Percentiles rank a stretch among this genome's conserved stretches.
Evolutionary conservation across 2,329 filamentous ascomycete species (phyloP).

Genomic region (Endoconidiophora laricicola): DNA sequence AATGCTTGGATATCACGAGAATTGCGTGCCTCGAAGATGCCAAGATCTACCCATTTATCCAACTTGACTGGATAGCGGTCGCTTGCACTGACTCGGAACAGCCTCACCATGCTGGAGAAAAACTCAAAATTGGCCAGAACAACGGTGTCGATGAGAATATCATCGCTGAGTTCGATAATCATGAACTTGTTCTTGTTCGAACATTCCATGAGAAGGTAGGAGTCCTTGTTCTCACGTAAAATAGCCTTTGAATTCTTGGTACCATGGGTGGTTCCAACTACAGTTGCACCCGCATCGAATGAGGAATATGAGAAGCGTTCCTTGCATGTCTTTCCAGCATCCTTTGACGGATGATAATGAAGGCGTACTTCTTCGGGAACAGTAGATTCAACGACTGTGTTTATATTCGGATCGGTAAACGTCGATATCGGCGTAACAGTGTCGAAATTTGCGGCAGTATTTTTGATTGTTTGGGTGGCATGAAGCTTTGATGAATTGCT

Average conservation of each 20-base stretch:
- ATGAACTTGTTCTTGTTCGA: slow-evolving; percentile 77
- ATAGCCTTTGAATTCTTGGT: slow-evolving; percentile 80
- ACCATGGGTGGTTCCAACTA: slow-evolving; percentile 75
- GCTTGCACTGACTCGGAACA: slow-evolving; percentile 80
- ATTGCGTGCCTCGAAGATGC: slow-evolving; percentile 80
- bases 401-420: neutral
- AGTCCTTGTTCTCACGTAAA: slow-evolving; percentile 91
- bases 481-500: neutral
- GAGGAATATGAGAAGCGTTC: slow-evolving; percentile 95
- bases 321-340: slow-evolving; percentile 94
- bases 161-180: slow-evolving; percentile 83
- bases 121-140: slow-evolving; percentile 99
- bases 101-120: slow-evolving; percentile 91
- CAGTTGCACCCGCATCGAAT: slow-evolving; percentile 87
- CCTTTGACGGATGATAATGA: slow-evolving; percentile 53
- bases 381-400: neutral
- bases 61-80: slow-evolving; percentile 86
- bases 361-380: slow-evolving; percentile 5
- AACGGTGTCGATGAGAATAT: slow-evolving; percentile 75
- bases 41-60: slow-evolving; percentile 81
- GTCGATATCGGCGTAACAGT: neutral
- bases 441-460: neutral
- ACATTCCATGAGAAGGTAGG: slow-evolving; percentile 93
- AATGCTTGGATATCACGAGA: slow-evolving; percentile 90
- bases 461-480: neutral